phyloP scores from a whole-genome alignment of 2,329 filamentous ascomycete species.

The Monilinia polystroma region DNA sequence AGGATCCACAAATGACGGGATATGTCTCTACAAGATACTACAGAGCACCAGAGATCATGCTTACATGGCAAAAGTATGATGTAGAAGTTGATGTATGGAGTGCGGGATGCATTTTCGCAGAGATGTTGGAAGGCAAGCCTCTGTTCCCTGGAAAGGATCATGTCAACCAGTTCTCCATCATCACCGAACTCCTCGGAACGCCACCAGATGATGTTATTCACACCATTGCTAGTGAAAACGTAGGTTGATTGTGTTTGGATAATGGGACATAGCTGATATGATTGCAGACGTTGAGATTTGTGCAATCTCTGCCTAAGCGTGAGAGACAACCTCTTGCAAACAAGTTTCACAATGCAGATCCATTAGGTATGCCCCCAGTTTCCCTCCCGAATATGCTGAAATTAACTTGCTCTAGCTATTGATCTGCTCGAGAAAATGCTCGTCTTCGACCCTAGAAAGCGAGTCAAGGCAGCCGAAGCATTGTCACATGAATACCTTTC shows the following conservation, averaged over 20 bases:
- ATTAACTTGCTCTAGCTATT: conserved; percentile 61
- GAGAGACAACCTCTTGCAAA: conserved; percentile 81
- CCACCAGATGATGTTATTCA: conserved; percentile 98
- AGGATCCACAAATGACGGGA: conserved; percentile 99
- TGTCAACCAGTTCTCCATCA: conserved; percentile 99
- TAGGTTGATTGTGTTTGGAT: conserved; percentile 47
- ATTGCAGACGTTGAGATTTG: conserved; percentile 83
- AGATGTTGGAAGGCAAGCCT: conserved; percentile 98
- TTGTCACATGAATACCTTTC: conserved; percentile 90
- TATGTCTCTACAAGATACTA: conserved; percentile 99
- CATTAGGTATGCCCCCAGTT: conserved; percentile 61
- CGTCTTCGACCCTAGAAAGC: conserved; percentile 96
- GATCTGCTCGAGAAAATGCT: conserved; percentile 96
- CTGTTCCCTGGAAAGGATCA: conserved; percentile 98
- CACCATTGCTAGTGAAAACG: conserved; percentile 97
- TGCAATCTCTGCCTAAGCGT: conserved; percentile 93
- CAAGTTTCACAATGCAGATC: conserved; percentile 96
- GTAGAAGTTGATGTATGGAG: conserved; percentile 99
- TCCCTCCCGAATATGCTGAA: conserved; percentile 9
- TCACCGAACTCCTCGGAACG: conserved; percentile 93
- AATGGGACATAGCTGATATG: conserved; percentile 34
- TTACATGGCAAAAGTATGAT: conserved; percentile 99
- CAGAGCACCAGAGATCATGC: conserved; percentile 98
- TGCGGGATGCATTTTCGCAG: conserved; percentile 96
- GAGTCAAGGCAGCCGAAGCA: conserved; percentile 82